Conservation (phyloP, 352 stramenopile genomes). For the Phytophthora sansomeana region DNA sequence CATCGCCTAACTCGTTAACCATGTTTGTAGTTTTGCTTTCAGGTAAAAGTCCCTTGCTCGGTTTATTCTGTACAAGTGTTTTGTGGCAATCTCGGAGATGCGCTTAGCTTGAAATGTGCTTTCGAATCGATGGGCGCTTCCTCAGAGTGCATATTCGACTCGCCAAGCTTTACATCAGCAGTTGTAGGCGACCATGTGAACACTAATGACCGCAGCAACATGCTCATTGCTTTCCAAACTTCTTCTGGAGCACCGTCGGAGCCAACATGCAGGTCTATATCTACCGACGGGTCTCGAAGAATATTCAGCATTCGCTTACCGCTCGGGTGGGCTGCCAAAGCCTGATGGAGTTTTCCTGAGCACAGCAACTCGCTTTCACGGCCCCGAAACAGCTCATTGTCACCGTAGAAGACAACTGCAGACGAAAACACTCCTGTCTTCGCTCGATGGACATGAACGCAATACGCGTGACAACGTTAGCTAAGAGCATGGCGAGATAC, state of each 20-base stretch:
- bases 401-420: constrained; percentile 31
- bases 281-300: constrained; percentile 37
- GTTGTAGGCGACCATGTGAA: constrained; percentile 3
- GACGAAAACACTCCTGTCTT: constrained; percentile 29
- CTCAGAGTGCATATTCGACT: background rate
- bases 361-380: constrained; percentile 24
- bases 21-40: background rate
- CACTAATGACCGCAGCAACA: constrained; percentile 17
- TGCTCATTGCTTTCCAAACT: constrained; percentile 36
- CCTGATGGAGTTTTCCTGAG: constrained; percentile 39
- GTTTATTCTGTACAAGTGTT: constrained; percentile 10
- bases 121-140: background rate
- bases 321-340: constrained; percentile 32
- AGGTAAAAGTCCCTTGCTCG: background rate
- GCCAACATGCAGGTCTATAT: constrained; percentile 53
- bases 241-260: constrained; percentile 35
- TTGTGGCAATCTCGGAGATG: constrained; percentile 16
- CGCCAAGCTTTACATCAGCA: background rate
- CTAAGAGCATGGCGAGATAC: background rate
- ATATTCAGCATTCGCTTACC: constrained; percentile 37
- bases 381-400: constrained; percentile 25
- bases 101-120: constrained; percentile 12
- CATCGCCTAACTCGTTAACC: background rate
- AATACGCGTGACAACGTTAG: background rate
- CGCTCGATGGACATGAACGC: background rate